These are phyloP conservation scores for Phytomonas sp. DNA, from an alignment of 208 protist genomes.

Conservation along the genomic window DNA sequence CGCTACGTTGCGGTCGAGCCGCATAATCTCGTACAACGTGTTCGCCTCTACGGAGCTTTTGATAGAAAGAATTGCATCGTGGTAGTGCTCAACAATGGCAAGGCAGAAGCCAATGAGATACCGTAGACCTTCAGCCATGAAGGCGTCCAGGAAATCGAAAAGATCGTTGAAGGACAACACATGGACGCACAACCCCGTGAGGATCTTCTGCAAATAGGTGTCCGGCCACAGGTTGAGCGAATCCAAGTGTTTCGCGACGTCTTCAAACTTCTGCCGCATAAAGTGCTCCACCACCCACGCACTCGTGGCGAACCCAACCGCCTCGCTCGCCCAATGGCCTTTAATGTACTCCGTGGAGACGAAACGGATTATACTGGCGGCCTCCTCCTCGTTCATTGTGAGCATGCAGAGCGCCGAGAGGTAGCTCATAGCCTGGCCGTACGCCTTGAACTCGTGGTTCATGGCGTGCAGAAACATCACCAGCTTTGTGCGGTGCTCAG, in stretches of 20 bases:
- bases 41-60: constrained; percentile 42
- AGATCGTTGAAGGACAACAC: constrained; percentile 77
- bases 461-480: constrained; percentile 72
- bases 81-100: constrained; percentile 81
- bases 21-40: constrained; percentile 83
- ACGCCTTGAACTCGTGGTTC: constrained; percentile 76
- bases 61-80: constrained; percentile 50
- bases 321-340: constrained; percentile 83
- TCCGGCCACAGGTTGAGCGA: constrained; percentile 84
- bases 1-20: constrained; percentile 52
- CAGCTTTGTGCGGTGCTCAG: constrained; percentile 66
- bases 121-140: constrained; percentile 60
- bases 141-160: constrained; percentile 79
- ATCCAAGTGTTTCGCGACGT: constrained; percentile 71
- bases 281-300: constrained; percentile 85
- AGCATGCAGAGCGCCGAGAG: constrained; percentile 82
- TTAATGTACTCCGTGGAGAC: constrained; percentile 73
- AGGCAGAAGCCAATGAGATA: constrained; percentile 85
- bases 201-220: constrained; percentile 89
- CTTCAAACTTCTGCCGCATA: constrained; percentile 57
- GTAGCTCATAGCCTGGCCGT: constrained; percentile 89
- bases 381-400: constrained; percentile 73
- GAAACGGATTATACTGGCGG: constrained; percentile 66
- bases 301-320: constrained; percentile 81
- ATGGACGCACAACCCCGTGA: constrained; percentile 86